These are phyloP conservation scores for Gaeumannomyces tritici DNA, from an alignment of 2,329 filamentous ascomycete species.

Conservation along the genomic window DNA sequence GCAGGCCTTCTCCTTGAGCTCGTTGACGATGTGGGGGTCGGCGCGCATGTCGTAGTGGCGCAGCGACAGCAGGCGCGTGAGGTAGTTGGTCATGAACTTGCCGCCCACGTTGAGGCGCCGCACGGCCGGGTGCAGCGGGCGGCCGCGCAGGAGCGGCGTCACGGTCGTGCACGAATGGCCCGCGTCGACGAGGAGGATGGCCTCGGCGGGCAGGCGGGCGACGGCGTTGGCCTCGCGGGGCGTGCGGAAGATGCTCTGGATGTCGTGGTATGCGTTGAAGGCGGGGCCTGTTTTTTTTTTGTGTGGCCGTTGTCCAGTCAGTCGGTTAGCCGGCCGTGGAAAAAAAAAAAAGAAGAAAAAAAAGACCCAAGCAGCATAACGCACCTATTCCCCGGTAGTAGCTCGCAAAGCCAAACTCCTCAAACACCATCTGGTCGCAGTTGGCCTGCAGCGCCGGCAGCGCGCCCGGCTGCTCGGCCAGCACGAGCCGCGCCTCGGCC, in stretches of 20 bases:
- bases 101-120: constrained; percentile 84
- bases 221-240: constrained; percentile 34
- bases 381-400: constrained; percentile 60
- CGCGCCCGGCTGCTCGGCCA: constrained; percentile 80
- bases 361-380: too few relatives aligned
- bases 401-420: constrained; percentile 87
- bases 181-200: constrained; percentile 80
- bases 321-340: too few relatives aligned
- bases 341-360: too few relatives aligned
- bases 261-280: constrained; percentile 75
- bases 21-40: constrained; percentile 86
- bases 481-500: constrained; percentile 68
- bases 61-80: constrained; percentile 81
- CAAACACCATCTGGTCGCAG: constrained; percentile 93
- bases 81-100: constrained; percentile 85
- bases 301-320: too few relatives aligned
- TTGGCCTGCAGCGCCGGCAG: constrained; percentile 75
- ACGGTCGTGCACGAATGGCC: constrained; percentile 91
- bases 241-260: constrained; percentile 59
- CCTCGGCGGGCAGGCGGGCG: constrained; percentile 55
- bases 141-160: constrained; percentile 74
- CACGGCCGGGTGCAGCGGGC: constrained; percentile 69
- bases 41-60: constrained; percentile 94
- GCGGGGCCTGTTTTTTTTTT: constrained; percentile 44
- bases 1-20: constrained; percentile 87